A percentile compares a stretch with the other conserved stretches of the same genome.
Evolutionary conservation across 2,329 filamentous ascomycete species (phyloP).

Genomic region (Sclerotinia nivalis): DNA sequence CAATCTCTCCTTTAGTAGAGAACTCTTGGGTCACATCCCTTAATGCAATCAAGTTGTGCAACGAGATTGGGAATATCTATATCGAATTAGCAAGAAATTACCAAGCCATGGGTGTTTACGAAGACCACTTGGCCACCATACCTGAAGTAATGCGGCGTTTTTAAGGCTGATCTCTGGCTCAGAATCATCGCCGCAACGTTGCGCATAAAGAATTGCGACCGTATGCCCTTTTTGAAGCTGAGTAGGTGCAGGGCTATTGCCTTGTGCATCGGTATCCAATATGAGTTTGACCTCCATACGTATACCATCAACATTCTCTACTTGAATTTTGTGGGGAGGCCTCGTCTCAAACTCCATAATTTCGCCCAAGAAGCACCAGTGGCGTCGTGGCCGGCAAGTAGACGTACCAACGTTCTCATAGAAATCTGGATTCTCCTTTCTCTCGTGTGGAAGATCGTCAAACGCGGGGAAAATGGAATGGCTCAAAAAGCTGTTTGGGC

Average conservation of each 20-base stretch:
- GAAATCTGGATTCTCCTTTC: neutral
- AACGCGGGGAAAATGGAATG: neutral
- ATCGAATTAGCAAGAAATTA: neutral
- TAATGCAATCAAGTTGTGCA: neutral
- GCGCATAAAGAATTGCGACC: neutral
- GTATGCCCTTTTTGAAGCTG: neutral
- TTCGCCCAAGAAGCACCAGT: conserved; percentile 1
- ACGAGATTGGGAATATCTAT: neutral
- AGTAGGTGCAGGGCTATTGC: neutral
- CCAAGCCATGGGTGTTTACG: neutral
- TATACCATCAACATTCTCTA: neutral
- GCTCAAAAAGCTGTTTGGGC: neutral
- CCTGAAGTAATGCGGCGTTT: neutral
- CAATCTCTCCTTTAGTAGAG: neutral
- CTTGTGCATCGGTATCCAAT: neutral
- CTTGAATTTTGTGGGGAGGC: neutral
- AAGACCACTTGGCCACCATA: neutral
- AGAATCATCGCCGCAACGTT: neutral
- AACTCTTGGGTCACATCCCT: neutral
- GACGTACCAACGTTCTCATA: neutral
- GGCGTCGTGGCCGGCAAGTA: neutral
- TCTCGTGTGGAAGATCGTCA: neutral
- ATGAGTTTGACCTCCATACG: neutral
- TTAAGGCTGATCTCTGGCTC: neutral
- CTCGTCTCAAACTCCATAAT: neutral